Conservation (phyloP, 352 stramenopile genomes). For the Pythium volutum region DNA sequence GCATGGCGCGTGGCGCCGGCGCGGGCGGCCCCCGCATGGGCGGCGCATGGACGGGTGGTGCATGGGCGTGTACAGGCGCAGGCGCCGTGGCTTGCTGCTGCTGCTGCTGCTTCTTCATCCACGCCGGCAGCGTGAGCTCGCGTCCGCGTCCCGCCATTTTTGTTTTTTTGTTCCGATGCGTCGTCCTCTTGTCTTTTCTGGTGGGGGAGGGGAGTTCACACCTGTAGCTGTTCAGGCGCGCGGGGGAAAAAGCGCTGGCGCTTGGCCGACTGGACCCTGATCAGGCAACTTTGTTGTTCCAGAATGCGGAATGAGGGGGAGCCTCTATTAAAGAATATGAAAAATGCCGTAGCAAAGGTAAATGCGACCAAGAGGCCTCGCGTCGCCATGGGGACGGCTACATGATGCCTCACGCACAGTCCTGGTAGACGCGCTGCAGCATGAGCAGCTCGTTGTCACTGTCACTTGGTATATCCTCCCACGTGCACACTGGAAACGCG, state of each 20-base stretch:
- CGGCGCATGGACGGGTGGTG: neutral
- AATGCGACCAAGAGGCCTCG: neutral
- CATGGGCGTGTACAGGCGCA: slow-evolving; percentile 5
- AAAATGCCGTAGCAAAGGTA: slow-evolving; percentile 12
- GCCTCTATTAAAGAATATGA: slow-evolving; percentile 2
- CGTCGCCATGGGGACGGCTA: too few relatives aligned
- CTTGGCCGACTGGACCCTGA: slow-evolving; percentile 3
- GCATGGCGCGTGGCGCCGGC: slow-evolving; percentile 14
- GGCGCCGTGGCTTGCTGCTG: slow-evolving; percentile 9
- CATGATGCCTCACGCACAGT: slow-evolving; percentile 26
- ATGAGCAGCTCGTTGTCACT: slow-evolving; percentile 36
- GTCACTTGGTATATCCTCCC: slow-evolving; percentile 29
- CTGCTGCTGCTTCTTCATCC: slow-evolving; percentile 84
- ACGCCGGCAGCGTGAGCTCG: slow-evolving; percentile 83
- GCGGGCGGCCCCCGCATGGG: slow-evolving; percentile 3
- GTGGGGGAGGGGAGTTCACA: neutral
- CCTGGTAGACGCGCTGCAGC: slow-evolving; percentile 41
- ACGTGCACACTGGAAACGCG: slow-evolving; percentile 38
- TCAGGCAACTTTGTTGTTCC: neutral
- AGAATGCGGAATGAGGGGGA: slow-evolving; percentile 7
- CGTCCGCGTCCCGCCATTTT: slow-evolving; percentile 75
- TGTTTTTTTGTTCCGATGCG: neutral
- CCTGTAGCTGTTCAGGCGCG: slow-evolving; percentile 10
- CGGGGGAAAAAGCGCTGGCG: slow-evolving; percentile 6
- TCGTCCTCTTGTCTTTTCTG: neutral